Evolutionary conservation across 2,329 filamentous ascomycete species (phyloP).

Genomic region (Tolypocladium ovalisporum): DNA sequence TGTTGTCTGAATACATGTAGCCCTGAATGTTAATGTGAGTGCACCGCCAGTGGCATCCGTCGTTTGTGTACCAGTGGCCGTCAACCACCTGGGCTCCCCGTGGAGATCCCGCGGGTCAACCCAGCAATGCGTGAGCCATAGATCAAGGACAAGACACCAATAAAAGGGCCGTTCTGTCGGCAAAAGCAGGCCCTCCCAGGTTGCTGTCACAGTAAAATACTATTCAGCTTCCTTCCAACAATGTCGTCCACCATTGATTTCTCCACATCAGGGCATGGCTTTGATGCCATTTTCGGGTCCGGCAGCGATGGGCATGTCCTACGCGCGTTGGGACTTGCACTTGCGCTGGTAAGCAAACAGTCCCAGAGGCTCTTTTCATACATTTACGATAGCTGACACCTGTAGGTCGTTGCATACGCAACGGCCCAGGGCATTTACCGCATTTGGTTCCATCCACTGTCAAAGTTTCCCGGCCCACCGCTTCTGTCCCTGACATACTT

Average conservation of each 20-base stretch:
- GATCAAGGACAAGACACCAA: not conserved
- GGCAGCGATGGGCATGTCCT: not conserved
- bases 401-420: conserved; percentile 3
- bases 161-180: not conserved
- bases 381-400: not conserved
- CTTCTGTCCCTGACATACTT: conserved; percentile 10
- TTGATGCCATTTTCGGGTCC: not conserved
- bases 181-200: not conserved
- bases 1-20: not conserved
- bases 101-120: not conserved
- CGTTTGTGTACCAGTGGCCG: not conserved
- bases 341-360: not conserved
- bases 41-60: not conserved
- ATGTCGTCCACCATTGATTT: not conserved
- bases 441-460: conserved; percentile 18
- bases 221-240: not conserved
- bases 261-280: not conserved
- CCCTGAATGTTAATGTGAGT: no score
- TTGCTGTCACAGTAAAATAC: not conserved
- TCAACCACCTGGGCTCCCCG: not conserved
- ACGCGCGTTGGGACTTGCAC: not conserved
- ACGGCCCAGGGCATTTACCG: conserved; percentile 9
- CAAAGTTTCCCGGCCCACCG: conserved; percentile 16
- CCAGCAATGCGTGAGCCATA: not conserved
- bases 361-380: no score